A percentile compares a stretch with the other conserved stretches of the same genome.
Evolutionary conservation across 1,139 yeast genomes (phyloP).

Genomic region (Candida buenavistaensis): DNA sequence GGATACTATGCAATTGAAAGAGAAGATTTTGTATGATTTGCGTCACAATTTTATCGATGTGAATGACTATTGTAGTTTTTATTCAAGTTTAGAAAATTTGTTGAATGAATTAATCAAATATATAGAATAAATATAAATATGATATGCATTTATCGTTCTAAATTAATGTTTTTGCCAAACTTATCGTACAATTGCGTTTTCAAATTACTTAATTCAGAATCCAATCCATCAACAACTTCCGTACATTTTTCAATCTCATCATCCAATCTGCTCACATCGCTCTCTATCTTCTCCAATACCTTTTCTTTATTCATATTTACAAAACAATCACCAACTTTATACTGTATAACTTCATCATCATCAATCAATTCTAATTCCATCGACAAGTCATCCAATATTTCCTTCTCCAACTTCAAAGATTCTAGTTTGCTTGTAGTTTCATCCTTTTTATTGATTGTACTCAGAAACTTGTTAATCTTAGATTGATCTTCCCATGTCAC

Average conservation of each 20-base stretch:
- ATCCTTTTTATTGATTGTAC: slow-evolving; percentile 71
- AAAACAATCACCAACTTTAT: slow-evolving; percentile 77
- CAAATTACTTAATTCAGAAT: slow-evolving; percentile 54
- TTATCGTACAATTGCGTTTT: slow-evolving; percentile 80
- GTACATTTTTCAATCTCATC: slow-evolving; percentile 48
- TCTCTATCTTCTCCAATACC: slow-evolving; percentile 66
- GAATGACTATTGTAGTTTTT: slow-evolving; percentile 48
- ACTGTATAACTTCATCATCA: slow-evolving; percentile 69
- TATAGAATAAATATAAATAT: slow-evolving; percentile 19
- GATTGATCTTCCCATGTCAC: slow-evolving; percentile 91
- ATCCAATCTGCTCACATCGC: slow-evolving; percentile 54
- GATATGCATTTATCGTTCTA: slow-evolving; percentile 52
- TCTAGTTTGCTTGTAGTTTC: slow-evolving; percentile 49
- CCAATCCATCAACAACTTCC: slow-evolving; percentile 48
- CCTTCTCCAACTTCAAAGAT: slow-evolving; percentile 67
- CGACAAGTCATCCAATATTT: slow-evolving; percentile 82
- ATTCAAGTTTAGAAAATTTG: slow-evolving; percentile 42
- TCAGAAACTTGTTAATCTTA: slow-evolving; percentile 83
- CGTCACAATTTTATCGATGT: slow-evolving; percentile 46
- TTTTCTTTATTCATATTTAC: slow-evolving; percentile 63
- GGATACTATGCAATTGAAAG: slow-evolving; percentile 36
- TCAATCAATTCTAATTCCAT: slow-evolving; percentile 85
- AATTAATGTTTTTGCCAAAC: slow-evolving; percentile 86
- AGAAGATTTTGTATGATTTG: slow-evolving; percentile 43
- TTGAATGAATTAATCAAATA: slow-evolving; percentile 42